Evolutionary conservation across 306 rosid species (phyloP).

Genomic region (Benincasa hispida): DNA sequence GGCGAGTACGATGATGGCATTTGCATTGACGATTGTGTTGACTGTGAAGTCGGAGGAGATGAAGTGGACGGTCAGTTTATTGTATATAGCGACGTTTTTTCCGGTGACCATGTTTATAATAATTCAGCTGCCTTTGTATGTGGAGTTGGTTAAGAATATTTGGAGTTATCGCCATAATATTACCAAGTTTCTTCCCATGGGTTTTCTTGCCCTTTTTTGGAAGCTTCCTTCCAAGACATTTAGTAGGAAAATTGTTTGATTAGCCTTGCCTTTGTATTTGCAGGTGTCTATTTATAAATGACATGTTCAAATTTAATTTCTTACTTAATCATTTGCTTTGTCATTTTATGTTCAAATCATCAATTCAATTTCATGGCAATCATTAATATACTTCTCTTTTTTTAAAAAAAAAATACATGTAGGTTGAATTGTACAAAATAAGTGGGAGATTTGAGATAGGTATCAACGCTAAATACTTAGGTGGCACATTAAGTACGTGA

Average conservation of each 20-base stretch:
- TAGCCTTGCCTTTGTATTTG: no score
- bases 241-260: not conserved
- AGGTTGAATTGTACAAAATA: no score
- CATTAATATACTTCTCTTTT: no score
- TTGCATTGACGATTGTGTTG: not conserved
- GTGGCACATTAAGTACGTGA: no score
- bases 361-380: no score
- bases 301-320: no score
- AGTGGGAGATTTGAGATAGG: no score
- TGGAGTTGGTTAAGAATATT: not conserved
- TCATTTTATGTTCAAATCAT: no score
- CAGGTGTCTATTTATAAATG: no score
- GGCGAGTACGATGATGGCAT: not conserved
- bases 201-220: not conserved
- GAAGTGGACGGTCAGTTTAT: not conserved
- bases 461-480: no score
- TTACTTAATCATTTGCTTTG: no score
- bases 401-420: no score
- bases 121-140: not conserved
- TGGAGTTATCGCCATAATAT: not conserved
- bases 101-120: not conserved
- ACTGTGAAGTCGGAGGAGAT: not conserved
- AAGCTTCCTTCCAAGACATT: not conserved
- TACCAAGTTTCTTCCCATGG: not conserved
- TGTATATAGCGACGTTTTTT: not conserved